phyloP scores from a whole-genome alignment of 2,329 filamentous ascomycete species.

The Pestalotiopsis sp. region DNA sequence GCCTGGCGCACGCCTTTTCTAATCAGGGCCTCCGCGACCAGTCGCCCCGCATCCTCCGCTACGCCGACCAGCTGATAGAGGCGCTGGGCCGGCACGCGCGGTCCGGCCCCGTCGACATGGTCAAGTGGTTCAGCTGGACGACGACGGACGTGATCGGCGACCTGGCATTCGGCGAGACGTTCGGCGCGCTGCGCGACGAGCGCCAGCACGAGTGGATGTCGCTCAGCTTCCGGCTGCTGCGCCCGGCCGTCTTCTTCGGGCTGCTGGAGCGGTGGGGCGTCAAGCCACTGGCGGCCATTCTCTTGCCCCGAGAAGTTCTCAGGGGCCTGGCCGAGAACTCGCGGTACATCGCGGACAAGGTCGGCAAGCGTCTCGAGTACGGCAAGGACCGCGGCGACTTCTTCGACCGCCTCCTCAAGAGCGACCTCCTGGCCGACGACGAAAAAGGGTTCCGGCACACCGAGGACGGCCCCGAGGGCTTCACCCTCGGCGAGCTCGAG shows the following conservation, averaged over 20 bases:
- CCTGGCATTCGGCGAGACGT: conserved; percentile 18
- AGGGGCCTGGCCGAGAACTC: background rate
- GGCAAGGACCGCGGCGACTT: conserved; percentile 8
- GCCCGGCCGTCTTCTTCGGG: conserved; percentile 5
- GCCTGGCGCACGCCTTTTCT: conserved; percentile 16
- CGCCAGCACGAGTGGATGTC: conserved; percentile 14
- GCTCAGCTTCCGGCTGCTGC: conserved; percentile 8
- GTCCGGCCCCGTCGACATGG: conserved; percentile 16
- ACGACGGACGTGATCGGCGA: conserved; percentile 19
- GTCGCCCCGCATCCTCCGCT: conserved; percentile 2
- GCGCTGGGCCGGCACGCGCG: conserved; percentile 1
- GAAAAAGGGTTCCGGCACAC: background rate
- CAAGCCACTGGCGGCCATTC: background rate
- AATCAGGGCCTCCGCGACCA: conserved; percentile 15
- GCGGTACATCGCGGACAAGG: background rate
- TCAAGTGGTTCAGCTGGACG: conserved; percentile 16
- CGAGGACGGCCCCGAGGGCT: conserved; percentile 10
- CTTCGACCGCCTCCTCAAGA: conserved; percentile 3
- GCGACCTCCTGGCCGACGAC: background rate
- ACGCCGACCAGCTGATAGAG: conserved; percentile 10
- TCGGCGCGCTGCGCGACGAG: conserved; percentile 14
- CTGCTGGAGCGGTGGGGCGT: conserved; percentile 13
- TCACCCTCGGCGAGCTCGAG: conserved; percentile 15
- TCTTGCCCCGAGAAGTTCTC: background rate
- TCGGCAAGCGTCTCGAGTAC: background rate